Conservation (phyloP, 306 rosid genomes). For the Quercus cerris region DNA sequence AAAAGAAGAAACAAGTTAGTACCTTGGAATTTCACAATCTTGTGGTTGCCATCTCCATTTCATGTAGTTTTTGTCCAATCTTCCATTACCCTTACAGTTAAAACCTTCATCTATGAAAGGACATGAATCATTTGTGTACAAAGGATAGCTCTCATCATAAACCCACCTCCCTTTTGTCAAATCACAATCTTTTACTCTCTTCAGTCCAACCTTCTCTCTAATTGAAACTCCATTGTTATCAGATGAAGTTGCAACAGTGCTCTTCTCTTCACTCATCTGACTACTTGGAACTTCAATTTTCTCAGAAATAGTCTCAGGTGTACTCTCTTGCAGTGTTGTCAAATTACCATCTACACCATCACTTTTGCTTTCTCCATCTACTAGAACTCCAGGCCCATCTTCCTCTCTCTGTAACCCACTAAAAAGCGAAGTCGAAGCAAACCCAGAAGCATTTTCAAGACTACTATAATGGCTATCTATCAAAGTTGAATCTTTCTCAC, state of each 20-base stretch:
- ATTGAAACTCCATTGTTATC: constrained; percentile 22
- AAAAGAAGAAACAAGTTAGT: constrained; percentile 8
- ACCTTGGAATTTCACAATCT: constrained; percentile 71
- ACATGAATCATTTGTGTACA: constrained; percentile 64
- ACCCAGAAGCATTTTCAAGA: constrained; percentile 34
- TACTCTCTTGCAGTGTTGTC: constrained; percentile 20
- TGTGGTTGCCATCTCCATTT: constrained; percentile 89
- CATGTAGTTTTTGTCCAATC: constrained; percentile 61
- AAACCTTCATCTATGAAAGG: constrained; percentile 91
- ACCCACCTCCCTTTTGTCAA: constrained; percentile 74
- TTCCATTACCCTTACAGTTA: constrained; percentile 84
- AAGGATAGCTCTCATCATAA: constrained; percentile 69
- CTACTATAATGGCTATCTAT: constrained; percentile 34
- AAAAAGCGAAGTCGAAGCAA: constrained; percentile 27
- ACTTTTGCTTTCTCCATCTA: constrained; percentile 15
- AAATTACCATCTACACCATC: constrained; percentile 29
- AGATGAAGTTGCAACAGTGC: background rate
- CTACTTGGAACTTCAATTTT: constrained; percentile 10
- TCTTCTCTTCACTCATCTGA: constrained; percentile 9
- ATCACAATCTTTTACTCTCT: constrained; percentile 54
- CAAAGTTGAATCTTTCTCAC: constrained; percentile 30
- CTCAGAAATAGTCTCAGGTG: constrained; percentile 14
- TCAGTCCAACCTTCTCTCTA: constrained; percentile 22
- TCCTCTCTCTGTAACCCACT: constrained; percentile 19
- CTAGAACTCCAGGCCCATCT: constrained; percentile 25